Percentiles rank a stretch among this genome's conserved stretches.
phyloP scores from a whole-genome alignment of 139 green algal species.

The Raphidocelis subcapitata region DNA sequence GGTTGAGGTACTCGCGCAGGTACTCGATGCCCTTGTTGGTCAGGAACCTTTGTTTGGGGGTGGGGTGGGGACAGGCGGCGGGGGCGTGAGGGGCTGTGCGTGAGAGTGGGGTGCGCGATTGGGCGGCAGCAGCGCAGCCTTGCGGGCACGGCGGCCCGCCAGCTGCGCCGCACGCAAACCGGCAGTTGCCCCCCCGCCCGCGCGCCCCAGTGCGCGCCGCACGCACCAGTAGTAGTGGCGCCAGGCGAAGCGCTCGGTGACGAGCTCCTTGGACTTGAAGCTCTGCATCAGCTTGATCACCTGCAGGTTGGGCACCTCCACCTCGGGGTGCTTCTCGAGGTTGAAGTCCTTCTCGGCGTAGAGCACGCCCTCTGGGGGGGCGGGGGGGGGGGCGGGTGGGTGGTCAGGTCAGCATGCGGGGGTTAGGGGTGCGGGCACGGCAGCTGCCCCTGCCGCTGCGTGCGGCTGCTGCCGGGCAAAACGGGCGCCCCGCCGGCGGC shows the following conservation, averaged over 20 bases:
- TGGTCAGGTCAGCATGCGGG: neutral
- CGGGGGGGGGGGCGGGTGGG: neutral
- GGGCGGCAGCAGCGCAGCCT: too few species aligned
- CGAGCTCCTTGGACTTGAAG: slow-evolving; percentile 94
- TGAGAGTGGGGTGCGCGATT: too few species aligned
- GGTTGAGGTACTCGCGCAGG: slow-evolving; percentile 97
- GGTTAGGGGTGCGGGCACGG: neutral
- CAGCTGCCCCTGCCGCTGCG: neutral
- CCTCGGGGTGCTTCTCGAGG: slow-evolving; percentile 91
- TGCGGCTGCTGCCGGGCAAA: too few species aligned
- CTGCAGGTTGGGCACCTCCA: slow-evolving; percentile 94
- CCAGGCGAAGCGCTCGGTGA: slow-evolving; percentile 98
- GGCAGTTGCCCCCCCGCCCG: too few species aligned
- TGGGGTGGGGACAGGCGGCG: neutral
- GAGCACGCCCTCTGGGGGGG: slow-evolving; percentile 93
- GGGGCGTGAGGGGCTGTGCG: neutral
- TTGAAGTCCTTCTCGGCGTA: slow-evolving; percentile 99
- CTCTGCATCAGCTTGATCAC: slow-evolving; percentile 99
- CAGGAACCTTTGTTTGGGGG: slow-evolving; percentile 75
- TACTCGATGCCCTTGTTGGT: slow-evolving; percentile 98
- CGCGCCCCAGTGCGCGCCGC: too few species aligned
- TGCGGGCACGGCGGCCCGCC: too few species aligned
- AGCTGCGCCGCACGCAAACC: too few species aligned
- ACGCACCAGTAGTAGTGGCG: slow-evolving; percentile 99
- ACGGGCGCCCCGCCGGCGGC: too few species aligned